Base-by-base conservation (phyloP, 148 eudicot species). In the Polygonum aviculare region DNA sequence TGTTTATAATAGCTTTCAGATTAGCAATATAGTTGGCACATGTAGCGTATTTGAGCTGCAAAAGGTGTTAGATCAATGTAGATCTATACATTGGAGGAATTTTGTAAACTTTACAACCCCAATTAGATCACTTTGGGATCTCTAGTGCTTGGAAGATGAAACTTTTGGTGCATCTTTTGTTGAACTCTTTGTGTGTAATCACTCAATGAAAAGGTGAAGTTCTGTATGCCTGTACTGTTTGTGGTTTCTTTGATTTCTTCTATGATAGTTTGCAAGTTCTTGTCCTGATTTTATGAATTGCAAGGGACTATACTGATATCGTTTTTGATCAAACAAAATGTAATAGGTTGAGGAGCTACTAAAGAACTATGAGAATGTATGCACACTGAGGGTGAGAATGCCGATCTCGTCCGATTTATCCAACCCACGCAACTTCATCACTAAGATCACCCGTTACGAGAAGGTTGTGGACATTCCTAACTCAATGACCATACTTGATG, bases 401-500 rank as follows among this genome's bases (percentile, higher is more conserved):
- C 90, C 90, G 0, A 87, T 87, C 76, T 83, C 90, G 4, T 81
- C 90, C 0, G 90, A 87, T 76, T 76, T 87, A 44, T 60, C 80
- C 21, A 87, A 87, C 81, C 90, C 90, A 54, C 83, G 88, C 36
- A 87, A 87, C 70, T 85, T 85, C 82, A 87, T 87, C 69, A 87
- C 88, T 1, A 87, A 87, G 82, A 87, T 87, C 70, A 36, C 85
- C 40, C 81, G 85, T 3, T 87, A 85, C 62, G 82, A 83, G 22
- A 87, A 85, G 76, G 90, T 85, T 57, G 90, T 85, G 9, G 77
- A 87, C 76, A 85, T 87, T 38, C 90, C 90, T 70, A 87, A 87
- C 80, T 81, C 86, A 39, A 87, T 87, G 90, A 87, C 90, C 1
- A 77, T 87, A 36, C 76, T 85, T 72, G 90, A 85, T 22, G 90